These are phyloP conservation scores for Solanum ossicruentum DNA, from an alignment of 257 asterid genomes.

Conservation along the genomic window DNA sequence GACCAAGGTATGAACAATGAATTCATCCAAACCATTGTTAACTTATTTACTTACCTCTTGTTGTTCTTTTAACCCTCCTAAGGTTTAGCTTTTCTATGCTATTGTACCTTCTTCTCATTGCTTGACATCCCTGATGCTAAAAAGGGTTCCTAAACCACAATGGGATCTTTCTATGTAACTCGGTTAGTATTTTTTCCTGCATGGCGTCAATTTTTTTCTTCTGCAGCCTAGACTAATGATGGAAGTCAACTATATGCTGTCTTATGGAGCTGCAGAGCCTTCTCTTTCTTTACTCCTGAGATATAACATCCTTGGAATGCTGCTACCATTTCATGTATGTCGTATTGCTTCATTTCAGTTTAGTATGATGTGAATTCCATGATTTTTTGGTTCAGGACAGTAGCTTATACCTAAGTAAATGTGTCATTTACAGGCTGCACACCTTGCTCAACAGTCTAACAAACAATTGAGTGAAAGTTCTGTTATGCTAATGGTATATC, in stretches of 20 bases:
- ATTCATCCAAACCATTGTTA: neutral
- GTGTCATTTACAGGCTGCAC: slow-evolving; percentile 47
- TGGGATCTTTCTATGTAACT: neutral
- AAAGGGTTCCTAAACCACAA: neutral
- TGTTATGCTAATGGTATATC: slow-evolving; percentile 59
- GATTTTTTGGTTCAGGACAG: neutral
- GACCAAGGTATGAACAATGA: slow-evolving; percentile 27
- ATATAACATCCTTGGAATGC: slow-evolving; percentile 51
- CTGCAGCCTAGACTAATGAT: slow-evolving; percentile 55
- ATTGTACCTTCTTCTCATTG: neutral
- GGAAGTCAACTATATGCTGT: slow-evolving; percentile 84
- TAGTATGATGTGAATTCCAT: neutral
- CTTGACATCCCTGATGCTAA: neutral
- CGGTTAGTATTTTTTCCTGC: neutral
- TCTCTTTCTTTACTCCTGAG: slow-evolving; percentile 62
- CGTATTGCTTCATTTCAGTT: neutral
- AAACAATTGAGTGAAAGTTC: slow-evolving; percentile 24
- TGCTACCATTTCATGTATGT: slow-evolving; percentile 83
- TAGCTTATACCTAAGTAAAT: neutral
- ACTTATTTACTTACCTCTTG: neutral
- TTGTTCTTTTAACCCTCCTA: neutral
- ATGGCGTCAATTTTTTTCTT: neutral
- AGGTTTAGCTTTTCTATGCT: neutral
- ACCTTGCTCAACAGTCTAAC: slow-evolving; percentile 43
- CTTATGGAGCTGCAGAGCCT: slow-evolving; percentile 93